phyloP scores from a whole-genome alignment of 2,329 filamentous ascomycete genomes.

The Pseudocercospora ulei region DNA sequence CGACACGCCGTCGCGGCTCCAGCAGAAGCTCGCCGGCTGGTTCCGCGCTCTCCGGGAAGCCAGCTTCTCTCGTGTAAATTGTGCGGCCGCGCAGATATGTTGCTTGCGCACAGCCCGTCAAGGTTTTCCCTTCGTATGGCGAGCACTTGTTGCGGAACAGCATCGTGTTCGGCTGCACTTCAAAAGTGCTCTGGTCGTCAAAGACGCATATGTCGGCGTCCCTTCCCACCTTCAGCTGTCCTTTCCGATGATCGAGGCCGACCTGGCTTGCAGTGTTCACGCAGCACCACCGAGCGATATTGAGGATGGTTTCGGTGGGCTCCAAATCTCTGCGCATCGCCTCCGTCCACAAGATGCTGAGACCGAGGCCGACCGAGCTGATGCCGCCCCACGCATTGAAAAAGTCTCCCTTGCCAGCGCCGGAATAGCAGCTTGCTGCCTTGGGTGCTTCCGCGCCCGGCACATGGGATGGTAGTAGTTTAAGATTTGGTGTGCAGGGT shows the following conservation, averaged over 20 bases:
- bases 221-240: conserved; percentile 67
- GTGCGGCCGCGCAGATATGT: conserved; percentile 72
- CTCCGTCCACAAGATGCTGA: conserved; percentile 82
- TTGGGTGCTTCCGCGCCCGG: conserved; percentile 37
- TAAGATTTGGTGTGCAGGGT: conserved; percentile 88
- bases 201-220: conserved; percentile 91
- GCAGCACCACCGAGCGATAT: conserved; percentile 78
- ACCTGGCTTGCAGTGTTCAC: conserved; percentile 81
- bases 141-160: conserved; percentile 89
- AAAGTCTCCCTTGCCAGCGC: conserved; percentile 62
- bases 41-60: conserved; percentile 50
- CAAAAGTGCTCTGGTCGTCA: conserved; percentile 71
- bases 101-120: conserved; percentile 69
- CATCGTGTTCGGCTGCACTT: conserved; percentile 63
- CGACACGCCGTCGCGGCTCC: conserved; percentile 38
- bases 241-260: conserved; percentile 70
- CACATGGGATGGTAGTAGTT: conserved; percentile 69
- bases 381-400: conserved; percentile 96
- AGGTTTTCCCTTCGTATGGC: conserved; percentile 72
- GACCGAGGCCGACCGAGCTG: conserved; percentile 80
- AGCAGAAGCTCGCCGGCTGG: conserved; percentile 46
- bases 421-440: conserved; percentile 33
- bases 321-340: conserved; percentile 51
- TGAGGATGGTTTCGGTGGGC: conserved; percentile 51
- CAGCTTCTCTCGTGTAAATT: conserved; percentile 60